phyloP scores from a whole-genome alignment of 2,329 filamentous ascomycete genomes.

The Lomentospora prolificans region DNA sequence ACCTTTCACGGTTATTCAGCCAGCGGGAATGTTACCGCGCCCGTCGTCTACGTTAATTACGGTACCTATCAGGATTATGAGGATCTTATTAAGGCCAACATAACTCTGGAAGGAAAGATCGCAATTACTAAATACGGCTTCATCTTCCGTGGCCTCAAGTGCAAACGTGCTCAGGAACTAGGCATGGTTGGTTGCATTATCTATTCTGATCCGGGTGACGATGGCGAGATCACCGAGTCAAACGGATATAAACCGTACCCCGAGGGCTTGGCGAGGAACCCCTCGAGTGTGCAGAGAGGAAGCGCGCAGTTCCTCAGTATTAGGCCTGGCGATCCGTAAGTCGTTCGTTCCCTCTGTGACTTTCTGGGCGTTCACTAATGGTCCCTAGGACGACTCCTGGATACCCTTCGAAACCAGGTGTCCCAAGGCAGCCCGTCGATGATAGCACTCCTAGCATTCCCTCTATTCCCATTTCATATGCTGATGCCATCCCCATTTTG shows the following conservation, averaged over 20 bases:
- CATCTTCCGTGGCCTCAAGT: constrained; percentile 82
- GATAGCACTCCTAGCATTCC: constrained; percentile 72
- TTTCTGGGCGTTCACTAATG: constrained; percentile 10
- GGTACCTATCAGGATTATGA: constrained; percentile 81
- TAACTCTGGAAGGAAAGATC: constrained; percentile 75
- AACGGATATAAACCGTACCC: constrained; percentile 76
- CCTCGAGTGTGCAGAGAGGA: constrained; percentile 81
- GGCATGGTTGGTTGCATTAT: constrained; percentile 80
- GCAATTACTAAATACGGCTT: constrained; percentile 77
- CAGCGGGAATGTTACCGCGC: constrained; percentile 79
- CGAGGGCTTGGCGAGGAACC: constrained; percentile 75
- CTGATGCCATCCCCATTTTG: constrained; percentile 78
- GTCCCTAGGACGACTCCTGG: constrained; percentile 64
- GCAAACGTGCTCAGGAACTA: constrained; percentile 84
- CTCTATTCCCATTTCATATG: constrained; percentile 82
- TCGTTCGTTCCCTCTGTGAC: background rate
- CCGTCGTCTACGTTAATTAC: constrained; percentile 85
- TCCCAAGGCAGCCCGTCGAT: constrained; percentile 61
- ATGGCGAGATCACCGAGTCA: constrained; percentile 69
- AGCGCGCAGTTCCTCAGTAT: constrained; percentile 73
- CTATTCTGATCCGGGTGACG: constrained; percentile 83
- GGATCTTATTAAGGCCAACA: constrained; percentile 64
- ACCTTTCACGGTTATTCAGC: constrained; percentile 95
- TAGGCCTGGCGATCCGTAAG: constrained; percentile 57
- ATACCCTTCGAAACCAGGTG: constrained; percentile 87